Base-by-base conservation (phyloP, 805 yeast genomes). In the Metschnikowia bowlesiae region DNA sequence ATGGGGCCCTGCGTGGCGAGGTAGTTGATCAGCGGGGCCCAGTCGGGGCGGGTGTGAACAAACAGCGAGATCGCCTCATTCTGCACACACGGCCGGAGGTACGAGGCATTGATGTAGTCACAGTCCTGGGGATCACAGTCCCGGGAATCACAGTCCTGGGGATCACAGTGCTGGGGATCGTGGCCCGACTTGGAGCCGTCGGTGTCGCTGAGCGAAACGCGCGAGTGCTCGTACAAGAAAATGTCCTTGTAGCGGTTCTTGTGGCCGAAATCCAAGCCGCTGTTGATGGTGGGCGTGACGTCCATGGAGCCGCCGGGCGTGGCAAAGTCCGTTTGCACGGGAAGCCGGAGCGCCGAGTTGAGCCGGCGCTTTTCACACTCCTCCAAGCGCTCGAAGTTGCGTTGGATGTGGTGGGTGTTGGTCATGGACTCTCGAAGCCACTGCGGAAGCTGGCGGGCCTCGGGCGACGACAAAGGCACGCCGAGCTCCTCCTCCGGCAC, bases 1-100 rank as follows among this genome's bases (percentile, higher is more conserved):
- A 87, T 66, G 1, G 99, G 99, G 2, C 97, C 99, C 63, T 92
- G 97, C 0, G 95, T 81, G 1, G 96, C 97, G 59, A 91, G 86
- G 60, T 82, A 85, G 14, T 57, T 55, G 46, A 60, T 39, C 32
- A n/a, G 26, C 4, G 33, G 29, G 28, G 32, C n/a, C 13, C 18
- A 8, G 8, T 2, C 34, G 5, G 6, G 11, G 11, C 18, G 8
- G 28, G 9, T 8, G 3, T 13, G 28, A 36, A 44, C 33, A 29
- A 44, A 44, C 26, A 10, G 46, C 16, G 34, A 26, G 2, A 44
- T 29, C 14, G 46, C 46, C 16, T 28, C 40, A 34, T 44, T 35
- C 26, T 34, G 33, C 39, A 44, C 13, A 2, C 14, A 44, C 3
- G 46, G 46, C 46, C 46, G 46, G 28, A 88, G 67, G 68, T 88